phyloP scores from a whole-genome alignment of 306 rosid genomes.

The Clitoria ternatea region DNA sequence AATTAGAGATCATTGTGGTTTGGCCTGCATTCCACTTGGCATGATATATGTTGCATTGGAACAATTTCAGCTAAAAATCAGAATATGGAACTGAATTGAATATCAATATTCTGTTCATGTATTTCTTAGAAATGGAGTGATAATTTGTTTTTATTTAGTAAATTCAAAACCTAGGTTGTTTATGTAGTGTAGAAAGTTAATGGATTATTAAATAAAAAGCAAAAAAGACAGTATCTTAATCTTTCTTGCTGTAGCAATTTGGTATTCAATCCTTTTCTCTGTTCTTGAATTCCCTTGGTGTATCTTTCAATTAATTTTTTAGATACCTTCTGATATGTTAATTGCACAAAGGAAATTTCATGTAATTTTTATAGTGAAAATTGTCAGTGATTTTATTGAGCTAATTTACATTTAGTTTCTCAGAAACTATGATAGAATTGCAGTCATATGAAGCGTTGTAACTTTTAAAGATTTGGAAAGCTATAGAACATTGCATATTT shows the following conservation, averaged over 20 bases:
- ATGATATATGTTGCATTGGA: neutral
- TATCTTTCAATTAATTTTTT: neutral
- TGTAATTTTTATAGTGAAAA: neutral
- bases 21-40: neutral
- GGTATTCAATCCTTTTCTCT: neutral
- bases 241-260: neutral
- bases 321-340: neutral
- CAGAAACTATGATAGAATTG: neutral
- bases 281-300: neutral
- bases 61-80: neutral
- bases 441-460: neutral
- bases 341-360: neutral
- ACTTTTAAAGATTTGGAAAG: neutral
- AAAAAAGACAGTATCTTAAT: neutral
- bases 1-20: neutral
- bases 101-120: neutral
- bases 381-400: neutral
- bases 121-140: neutral
- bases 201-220: neutral
- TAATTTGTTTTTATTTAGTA: neutral
- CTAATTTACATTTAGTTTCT: neutral
- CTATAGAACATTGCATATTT: neutral
- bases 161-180: neutral
- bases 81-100: neutral
- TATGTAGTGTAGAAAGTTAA: too few species aligned